phyloP scores from a whole-genome alignment of 2,329 filamentous ascomycete genomes.

The Aspergillus brasiliensis region DNA sequence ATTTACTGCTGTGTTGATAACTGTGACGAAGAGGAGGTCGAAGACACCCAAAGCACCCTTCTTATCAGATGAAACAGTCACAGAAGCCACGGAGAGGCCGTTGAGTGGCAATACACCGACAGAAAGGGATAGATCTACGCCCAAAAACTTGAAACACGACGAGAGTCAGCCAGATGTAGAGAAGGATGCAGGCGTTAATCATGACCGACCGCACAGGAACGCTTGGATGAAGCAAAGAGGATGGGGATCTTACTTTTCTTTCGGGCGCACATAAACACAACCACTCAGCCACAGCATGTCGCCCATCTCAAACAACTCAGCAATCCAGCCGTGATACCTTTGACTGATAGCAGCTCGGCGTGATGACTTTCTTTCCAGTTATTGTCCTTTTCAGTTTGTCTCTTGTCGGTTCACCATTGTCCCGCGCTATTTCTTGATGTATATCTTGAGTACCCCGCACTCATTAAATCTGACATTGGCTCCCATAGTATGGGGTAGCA shows the following conservation, averaged over 20 bases:
- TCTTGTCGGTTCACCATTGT: not conserved
- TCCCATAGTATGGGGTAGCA: not conserved
- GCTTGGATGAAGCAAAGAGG: slow-evolving; percentile 2
- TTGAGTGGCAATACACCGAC: not conserved
- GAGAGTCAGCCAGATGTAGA: slow-evolving; percentile 11
- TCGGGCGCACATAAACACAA: slow-evolving; percentile 10
- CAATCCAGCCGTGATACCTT: not conserved
- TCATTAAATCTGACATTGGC: not conserved
- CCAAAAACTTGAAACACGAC: not conserved
- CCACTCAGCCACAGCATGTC: not conserved
- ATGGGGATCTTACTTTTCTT: slow-evolving; percentile 19
- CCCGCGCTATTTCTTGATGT: not conserved
- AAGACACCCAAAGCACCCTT: slow-evolving; percentile 20
- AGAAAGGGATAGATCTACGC: not conserved
- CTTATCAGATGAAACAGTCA: slow-evolving; percentile 16
- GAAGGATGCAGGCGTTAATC: slow-evolving; percentile 12
- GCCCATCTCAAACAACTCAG: not conserved
- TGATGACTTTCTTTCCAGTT: not conserved
- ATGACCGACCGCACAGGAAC: not conserved
- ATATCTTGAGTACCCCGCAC: not conserved
- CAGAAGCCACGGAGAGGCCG: slow-evolving; percentile 19
- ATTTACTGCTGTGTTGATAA: slow-evolving; percentile 22
- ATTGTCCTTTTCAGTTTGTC: not conserved
- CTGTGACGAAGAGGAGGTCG: slow-evolving; percentile 24
- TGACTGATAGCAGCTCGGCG: not conserved